These are phyloP conservation scores for Penicillium chermesinum DNA, from an alignment of 495 filamentous ascomycete species.

Conservation along the genomic window DNA sequence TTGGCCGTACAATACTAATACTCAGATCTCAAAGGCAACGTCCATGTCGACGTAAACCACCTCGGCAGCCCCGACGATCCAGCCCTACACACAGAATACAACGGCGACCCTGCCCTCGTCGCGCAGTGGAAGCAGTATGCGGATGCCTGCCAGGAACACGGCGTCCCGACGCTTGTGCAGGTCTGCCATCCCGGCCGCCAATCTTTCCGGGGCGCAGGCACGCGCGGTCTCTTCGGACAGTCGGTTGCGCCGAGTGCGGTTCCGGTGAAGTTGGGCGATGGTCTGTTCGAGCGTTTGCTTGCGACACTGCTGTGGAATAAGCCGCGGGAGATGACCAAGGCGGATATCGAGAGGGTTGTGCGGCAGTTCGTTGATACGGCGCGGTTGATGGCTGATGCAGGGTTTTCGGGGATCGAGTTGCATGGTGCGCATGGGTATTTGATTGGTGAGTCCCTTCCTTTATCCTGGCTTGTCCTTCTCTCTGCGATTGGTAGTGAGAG, in stretches of 20 bases:
- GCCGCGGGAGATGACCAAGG: constrained; percentile 43
- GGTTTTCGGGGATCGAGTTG: constrained; percentile 53
- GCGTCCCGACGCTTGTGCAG: constrained; percentile 49
- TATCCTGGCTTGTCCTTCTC: not conserved
- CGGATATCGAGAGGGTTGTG: constrained; percentile 46
- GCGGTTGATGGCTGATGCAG: constrained; percentile 41
- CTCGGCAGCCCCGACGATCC: constrained; percentile 40
- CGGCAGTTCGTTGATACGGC: constrained; percentile 45
- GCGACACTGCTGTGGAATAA: constrained; percentile 33
- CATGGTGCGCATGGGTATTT: constrained; percentile 59
- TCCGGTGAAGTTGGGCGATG: constrained; percentile 34
- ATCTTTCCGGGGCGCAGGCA: constrained; percentile 41
- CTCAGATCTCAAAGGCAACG: constrained; percentile 36
- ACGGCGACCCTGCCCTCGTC: constrained; percentile 24
- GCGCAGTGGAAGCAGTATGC: constrained; percentile 46
- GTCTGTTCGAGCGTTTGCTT: constrained; percentile 31
- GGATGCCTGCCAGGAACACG: constrained; percentile 36
- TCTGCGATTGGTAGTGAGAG: not conserved
- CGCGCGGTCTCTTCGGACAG: constrained; percentile 38
- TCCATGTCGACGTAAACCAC: constrained; percentile 53
- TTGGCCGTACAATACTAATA: too few relatives aligned
- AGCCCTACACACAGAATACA: constrained; percentile 34
- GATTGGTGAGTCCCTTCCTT: constrained; percentile 29
- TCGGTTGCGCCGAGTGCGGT: constrained; percentile 46
- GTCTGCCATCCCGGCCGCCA: constrained; percentile 57